phyloP scores from a whole-genome alignment of 2,329 filamentous ascomycete species.

The Epichloe sibirici region DNA sequence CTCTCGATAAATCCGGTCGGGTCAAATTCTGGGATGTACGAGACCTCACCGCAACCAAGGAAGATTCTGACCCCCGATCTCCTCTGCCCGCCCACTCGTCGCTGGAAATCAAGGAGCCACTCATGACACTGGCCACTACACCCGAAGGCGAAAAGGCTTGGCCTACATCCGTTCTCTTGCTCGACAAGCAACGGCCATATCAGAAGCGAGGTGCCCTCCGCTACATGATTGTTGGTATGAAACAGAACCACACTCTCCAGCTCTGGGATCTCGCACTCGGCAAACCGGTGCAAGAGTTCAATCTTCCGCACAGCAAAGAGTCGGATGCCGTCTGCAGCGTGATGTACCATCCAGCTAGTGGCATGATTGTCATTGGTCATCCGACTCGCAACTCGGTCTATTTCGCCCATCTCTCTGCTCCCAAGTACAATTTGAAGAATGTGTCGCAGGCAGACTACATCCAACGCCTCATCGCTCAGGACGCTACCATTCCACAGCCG shows the following conservation, averaged over 20 bases:
- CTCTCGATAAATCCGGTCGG: conserved; percentile 89
- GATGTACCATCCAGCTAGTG: conserved; percentile 81
- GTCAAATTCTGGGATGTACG: conserved; percentile 98
- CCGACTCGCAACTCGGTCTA: conserved; percentile 96
- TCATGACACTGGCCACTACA: conserved; percentile 78
- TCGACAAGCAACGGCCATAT: conserved; percentile 93
- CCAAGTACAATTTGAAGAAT: conserved; percentile 73
- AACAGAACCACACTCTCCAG: conserved; percentile 97
- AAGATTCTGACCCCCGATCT: conserved; percentile 36
- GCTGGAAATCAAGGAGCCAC: conserved; percentile 71
- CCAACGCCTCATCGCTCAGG: conserved; percentile 60
- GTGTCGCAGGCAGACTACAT: conserved; percentile 86
- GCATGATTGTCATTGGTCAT: conserved; percentile 90
- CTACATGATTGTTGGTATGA: conserved; percentile 95
- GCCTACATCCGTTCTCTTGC: conserved; percentile 89
- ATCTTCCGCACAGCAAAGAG: conserved; percentile 90
- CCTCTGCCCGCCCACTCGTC: conserved; percentile 43
- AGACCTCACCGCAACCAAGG: conserved; percentile 49
- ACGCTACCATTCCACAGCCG: conserved; percentile 63
- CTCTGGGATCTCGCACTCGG: conserved; percentile 93
- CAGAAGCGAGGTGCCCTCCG: conserved; percentile 79
- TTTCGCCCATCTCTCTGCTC: conserved; percentile 89
- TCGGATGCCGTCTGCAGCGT: conserved; percentile 97
- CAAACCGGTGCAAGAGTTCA: conserved; percentile 94
- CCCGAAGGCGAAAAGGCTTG: conserved; percentile 86